These are phyloP conservation scores for Keithomyces neogunnii DNA, from an alignment of 2,329 filamentous ascomycete genomes.

Conservation along the genomic window DNA sequence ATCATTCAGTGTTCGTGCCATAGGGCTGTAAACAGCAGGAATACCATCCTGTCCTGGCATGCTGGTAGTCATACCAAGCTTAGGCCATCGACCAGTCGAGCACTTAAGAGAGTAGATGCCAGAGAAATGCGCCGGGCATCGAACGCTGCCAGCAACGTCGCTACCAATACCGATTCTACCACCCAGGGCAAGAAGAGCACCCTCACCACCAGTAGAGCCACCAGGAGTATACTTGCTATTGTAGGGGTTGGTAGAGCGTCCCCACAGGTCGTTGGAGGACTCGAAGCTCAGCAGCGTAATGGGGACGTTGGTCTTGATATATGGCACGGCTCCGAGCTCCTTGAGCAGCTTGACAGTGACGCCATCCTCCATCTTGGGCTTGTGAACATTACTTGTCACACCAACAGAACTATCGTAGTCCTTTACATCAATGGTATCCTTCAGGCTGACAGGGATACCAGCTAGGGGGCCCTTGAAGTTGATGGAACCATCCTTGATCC, in stretches of 20 bases:
- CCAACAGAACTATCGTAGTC: conserved; percentile 80
- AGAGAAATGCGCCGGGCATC: conserved; percentile 79
- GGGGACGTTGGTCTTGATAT: conserved; percentile 87
- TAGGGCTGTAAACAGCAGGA: conserved; percentile 81
- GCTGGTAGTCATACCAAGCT: conserved; percentile 71
- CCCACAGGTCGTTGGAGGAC: conserved; percentile 72
- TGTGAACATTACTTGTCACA: conserved; percentile 64
- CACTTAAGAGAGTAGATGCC: conserved; percentile 83
- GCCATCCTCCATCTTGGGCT: conserved; percentile 60
- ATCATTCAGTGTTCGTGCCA: conserved; percentile 79
- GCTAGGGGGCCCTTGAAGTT: conserved; percentile 77
- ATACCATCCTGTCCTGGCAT: conserved; percentile 93
- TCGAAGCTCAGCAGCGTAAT: conserved; percentile 84
- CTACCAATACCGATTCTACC: conserved; percentile 84
- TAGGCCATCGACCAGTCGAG: conserved; percentile 85
- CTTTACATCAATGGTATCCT: conserved; percentile 70
- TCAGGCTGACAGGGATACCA: conserved; percentile 79
- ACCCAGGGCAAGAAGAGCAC: conserved; percentile 70
- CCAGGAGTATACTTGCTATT: conserved; percentile 78
- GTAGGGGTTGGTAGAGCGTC: conserved; percentile 73
- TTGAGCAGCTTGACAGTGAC: conserved; percentile 69
- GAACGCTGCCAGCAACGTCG: conserved; percentile 83
- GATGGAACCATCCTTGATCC: conserved; percentile 48
- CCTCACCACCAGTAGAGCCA: conserved; percentile 81
- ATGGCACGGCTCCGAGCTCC: conserved; percentile 80